Conservation (phyloP, 495 filamentous ascomycete genomes). For the Neurospora intermedia region DNA sequence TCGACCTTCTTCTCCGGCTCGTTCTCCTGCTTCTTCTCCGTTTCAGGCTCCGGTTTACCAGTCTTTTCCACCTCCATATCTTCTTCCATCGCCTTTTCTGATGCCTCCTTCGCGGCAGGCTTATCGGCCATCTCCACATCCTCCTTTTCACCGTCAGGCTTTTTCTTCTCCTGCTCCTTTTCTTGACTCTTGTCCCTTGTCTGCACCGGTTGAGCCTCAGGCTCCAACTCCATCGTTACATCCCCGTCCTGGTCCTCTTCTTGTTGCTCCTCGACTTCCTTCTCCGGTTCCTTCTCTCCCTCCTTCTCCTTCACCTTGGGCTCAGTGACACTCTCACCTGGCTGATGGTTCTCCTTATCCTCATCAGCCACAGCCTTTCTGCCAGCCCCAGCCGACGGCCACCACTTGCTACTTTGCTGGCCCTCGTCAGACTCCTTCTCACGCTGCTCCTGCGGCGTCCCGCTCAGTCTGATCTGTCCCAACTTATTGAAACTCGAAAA, state of each 20-base stretch:
- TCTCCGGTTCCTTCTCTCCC: constrained; percentile 29
- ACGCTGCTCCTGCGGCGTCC: constrained; percentile 3
- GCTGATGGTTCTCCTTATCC: background rate
- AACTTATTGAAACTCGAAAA: background rate
- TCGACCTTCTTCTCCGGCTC: background rate
- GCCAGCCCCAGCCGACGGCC: background rate
- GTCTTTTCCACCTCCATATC: background rate
- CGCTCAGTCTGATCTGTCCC: background rate
- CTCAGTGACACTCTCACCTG: background rate
- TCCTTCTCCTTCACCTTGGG: constrained; percentile 35
- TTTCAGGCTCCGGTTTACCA: background rate
- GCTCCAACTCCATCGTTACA: background rate
- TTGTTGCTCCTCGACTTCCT: constrained; percentile 6
- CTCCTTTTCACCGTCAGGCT: background rate
- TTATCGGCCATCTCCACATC: background rate
- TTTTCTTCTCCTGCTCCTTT: background rate
- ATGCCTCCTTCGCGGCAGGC: background rate
- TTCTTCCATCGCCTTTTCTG: background rate
- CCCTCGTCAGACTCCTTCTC: constrained; percentile 1
- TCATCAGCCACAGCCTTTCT: background rate
- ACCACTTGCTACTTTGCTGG: background rate
- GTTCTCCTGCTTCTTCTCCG: background rate
- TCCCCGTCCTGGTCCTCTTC: background rate
- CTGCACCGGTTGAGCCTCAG: background rate
- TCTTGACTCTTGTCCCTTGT: background rate